Conservation (phyloP, 129 eudicot species). For the carrot (Daucus carota) region DH1_v3.0 NC_030385.2:3178001-3178500, state of each 20-base stretch:
- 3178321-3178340: too few relatives aligned
- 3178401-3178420: too few relatives aligned
- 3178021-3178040: conserved; percentile 63
- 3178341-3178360: too few relatives aligned
- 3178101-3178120: conserved; percentile 43
- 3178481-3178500: too few relatives aligned
- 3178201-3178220: conserved; percentile 41
- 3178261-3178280: neutral
- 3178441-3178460: too few relatives aligned
- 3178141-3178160: conserved; percentile 45
- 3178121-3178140: conserved; percentile 23
- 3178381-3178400: too few relatives aligned
- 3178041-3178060: conserved; percentile 18
- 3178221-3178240: conserved; percentile 9
- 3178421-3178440: too few relatives aligned
- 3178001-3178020: conserved; percentile 37
- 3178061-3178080: conserved; percentile 17
- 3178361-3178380: too few relatives aligned
- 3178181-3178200: conserved; percentile 44
- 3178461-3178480: too few relatives aligned
- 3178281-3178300: neutral
- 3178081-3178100: conserved; percentile 38
- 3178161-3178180: conserved; percentile 85
- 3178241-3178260: neutral
- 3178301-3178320: too few relatives aligned